Conservation (phyloP, 257 asterid genomes). For the Gentiana macrophylla region DNA sequence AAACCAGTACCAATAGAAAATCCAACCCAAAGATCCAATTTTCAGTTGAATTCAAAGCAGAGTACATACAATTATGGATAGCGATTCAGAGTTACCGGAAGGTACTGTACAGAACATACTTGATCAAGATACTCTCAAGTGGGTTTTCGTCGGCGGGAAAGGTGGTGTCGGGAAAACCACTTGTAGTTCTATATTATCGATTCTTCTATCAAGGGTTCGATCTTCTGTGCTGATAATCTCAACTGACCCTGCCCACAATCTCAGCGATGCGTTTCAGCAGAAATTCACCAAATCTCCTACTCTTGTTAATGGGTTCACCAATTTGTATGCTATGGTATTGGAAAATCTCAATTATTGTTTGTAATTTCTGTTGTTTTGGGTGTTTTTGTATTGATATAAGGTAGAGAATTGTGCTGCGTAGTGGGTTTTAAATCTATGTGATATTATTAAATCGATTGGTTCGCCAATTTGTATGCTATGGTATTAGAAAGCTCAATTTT, state of each 20-base stretch:
- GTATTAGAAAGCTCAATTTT: conserved; percentile 23
- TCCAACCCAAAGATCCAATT: too few species aligned
- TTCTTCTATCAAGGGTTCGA: conserved; percentile 60
- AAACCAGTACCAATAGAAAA: too few species aligned
- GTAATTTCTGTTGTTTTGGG: background rate
- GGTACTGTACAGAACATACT: conserved; percentile 64
- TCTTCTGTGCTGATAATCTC: conserved; percentile 89
- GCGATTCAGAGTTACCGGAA: conserved; percentile 51
- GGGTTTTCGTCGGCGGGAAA: conserved; percentile 97
- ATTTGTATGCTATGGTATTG: conserved; percentile 90
- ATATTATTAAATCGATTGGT: conserved; percentile 27
- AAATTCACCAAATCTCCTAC: conserved; percentile 82
- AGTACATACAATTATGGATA: conserved; percentile 30
- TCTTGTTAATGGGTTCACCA: conserved; percentile 84
- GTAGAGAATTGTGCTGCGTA: too few species aligned
- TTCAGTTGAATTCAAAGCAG: too few species aligned
- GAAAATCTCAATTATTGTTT: background rate
- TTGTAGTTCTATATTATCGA: conserved; percentile 72
- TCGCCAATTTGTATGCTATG: conserved; percentile 92
- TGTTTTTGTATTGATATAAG: too few species aligned
- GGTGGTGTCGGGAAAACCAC: conserved; percentile 98
- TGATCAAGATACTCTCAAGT: conserved; percentile 70
- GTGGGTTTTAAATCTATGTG: too few species aligned
- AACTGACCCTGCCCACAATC: conserved; percentile 97
- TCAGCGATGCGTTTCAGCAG: conserved; percentile 95